Conservation (phyloP, 352 stramenopile genomes). For the Globisporangium abappressorium region DNA sequence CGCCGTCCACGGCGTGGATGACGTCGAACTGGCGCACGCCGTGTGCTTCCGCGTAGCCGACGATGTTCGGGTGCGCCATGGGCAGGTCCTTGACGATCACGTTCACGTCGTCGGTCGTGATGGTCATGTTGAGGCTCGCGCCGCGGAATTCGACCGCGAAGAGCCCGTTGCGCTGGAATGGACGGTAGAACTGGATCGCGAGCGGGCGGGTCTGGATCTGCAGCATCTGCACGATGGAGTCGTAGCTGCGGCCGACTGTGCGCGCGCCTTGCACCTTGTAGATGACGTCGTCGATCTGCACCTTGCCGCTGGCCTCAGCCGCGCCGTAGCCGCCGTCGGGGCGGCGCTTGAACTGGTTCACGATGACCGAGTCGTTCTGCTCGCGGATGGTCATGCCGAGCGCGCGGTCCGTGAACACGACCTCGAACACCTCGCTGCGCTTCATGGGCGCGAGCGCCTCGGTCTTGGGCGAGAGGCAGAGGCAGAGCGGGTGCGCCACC, state of each 20-base stretch:
- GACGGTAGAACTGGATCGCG: conserved; percentile 81
- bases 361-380: conserved; percentile 79
- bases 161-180: conserved; percentile 69
- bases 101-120: conserved; percentile 82
- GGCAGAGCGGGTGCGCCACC: conserved; percentile 57
- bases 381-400: conserved; percentile 85
- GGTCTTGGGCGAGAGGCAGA: conserved; percentile 82
- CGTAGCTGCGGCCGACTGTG: conserved; percentile 75
- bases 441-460: conserved; percentile 82
- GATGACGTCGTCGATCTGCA: conserved; percentile 76
- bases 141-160: conserved; percentile 82
- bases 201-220: conserved; percentile 74
- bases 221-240: conserved; percentile 84
- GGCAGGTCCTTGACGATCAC: conserved; percentile 84
- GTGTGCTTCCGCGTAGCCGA: conserved; percentile 79
- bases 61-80: conserved; percentile 79
- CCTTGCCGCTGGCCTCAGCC: conserved; percentile 51
- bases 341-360: conserved; percentile 80
- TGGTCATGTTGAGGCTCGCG: conserved; percentile 82
- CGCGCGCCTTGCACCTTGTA: conserved; percentile 83
- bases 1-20: conserved; percentile 75
- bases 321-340: conserved; percentile 47
- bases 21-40: conserved; percentile 78
- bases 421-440: conserved; percentile 73
- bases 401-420: conserved; percentile 62